Base-by-base conservation (phyloP, 2,329 filamentous ascomycete species). In the Fusarium armeniacum region DNA sequence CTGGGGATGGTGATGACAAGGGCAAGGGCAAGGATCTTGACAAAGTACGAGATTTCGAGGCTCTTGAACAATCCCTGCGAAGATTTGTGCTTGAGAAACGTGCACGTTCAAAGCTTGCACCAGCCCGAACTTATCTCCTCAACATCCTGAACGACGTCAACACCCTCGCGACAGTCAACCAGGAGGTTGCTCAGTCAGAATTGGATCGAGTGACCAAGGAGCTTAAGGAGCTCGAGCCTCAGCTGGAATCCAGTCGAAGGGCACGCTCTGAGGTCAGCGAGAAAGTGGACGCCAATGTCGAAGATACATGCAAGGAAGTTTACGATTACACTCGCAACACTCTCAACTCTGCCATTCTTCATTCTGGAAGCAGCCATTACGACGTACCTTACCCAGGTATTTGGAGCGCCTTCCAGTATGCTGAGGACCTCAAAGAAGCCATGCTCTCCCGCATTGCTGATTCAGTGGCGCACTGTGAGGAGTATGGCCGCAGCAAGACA, bases 61-160 rank as follows among this genome's bases (percentile, higher is more conserved):
- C 91, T 55, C 85, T 99, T 7, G 96, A 99, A 79, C 89, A 93
- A 70, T 96, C 96, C 5, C 81, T 99, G 38, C 89, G 96, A 62
- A 90, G 94, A 45, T 99, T 99, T 73, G 96, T 99, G 10, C 85
- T 99, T 28, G 96, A 99, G 78, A 98, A 98, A 84, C 89, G 96
- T 58, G 94, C 96, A 49, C 89, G 94, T 32, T 98, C 96, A 11
- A 99, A 99, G 82, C 87, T 99, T 63, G 95, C 96, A 2, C 96
- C 96, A 7, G 96, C 96, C 9, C 94, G 94, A 81, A 98, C 95
- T 3, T 99, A 99, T 77, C 88, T 99, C 2, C 84, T 97, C 74
- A 99, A 99, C 78, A 91, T 98, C 28, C 86, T 99, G 35, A 91
- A 93, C 72, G 96, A 99, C 76, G 85, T 99, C 62, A 85, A 93